phyloP scores from a whole-genome alignment of 2,329 filamentous ascomycete species.

The Epichloe hybrida region DNA sequence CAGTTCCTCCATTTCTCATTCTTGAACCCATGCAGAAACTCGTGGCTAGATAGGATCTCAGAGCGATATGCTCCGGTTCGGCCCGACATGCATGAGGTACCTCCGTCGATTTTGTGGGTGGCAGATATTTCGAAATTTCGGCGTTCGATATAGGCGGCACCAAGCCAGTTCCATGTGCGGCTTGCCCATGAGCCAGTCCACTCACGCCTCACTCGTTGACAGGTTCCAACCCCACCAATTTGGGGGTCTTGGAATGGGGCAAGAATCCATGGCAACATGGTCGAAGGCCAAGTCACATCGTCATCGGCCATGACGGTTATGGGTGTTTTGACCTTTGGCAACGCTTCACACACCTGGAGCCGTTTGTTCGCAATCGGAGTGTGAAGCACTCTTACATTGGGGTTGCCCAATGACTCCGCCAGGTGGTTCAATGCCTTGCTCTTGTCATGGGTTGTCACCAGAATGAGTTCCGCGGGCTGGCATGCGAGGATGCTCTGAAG shows the following conservation, averaged over 20 bases:
- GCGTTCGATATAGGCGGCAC: slow-evolving; percentile 81
- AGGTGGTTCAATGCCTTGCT: slow-evolving; percentile 54
- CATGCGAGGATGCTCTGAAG: slow-evolving; percentile 64
- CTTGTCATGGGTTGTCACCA: slow-evolving; percentile 80
- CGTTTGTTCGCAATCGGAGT: slow-evolving; percentile 89
- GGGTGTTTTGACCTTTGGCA: slow-evolving; percentile 67
- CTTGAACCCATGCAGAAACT: slow-evolving; percentile 80
- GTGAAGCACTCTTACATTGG: slow-evolving; percentile 59
- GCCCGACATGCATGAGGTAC: slow-evolving; percentile 92
- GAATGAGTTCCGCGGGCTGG: slow-evolving; percentile 57
- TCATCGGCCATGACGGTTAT: slow-evolving; percentile 93
- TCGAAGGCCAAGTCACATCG: slow-evolving; percentile 83
- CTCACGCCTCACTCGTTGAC: slow-evolving; percentile 68
- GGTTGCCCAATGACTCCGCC: slow-evolving; percentile 43
- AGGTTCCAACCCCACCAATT: slow-evolving; percentile 86
- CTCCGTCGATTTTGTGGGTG: slow-evolving; percentile 87
- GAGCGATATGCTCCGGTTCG: slow-evolving; percentile 86
- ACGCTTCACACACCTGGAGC: slow-evolving; percentile 80
- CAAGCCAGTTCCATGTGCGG: slow-evolving; percentile 75
- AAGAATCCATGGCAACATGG: slow-evolving; percentile 79
- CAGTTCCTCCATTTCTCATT: slow-evolving; percentile 82
- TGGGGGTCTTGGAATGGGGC: slow-evolving; percentile 76
- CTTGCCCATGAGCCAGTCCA: slow-evolving; percentile 44
- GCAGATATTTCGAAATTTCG: slow-evolving; percentile 96
- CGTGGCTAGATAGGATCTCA: slow-evolving; percentile 70